Evolutionary conservation across 345 rosid species (phyloP).

Genomic region (Sisymbrium altissimum): DNA sequence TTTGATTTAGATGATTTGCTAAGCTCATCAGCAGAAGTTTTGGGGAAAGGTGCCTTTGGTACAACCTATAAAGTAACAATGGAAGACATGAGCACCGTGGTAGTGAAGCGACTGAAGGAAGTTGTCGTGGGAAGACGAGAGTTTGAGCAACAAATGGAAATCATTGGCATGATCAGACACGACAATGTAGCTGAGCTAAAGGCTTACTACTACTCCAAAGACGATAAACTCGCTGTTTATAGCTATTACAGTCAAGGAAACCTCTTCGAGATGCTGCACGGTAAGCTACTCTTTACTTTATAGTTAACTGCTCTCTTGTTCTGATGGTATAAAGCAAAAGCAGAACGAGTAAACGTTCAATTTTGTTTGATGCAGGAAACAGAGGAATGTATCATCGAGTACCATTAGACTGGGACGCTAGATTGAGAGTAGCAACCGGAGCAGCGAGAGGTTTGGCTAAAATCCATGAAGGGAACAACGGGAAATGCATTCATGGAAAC

Average conservation of each 20-base stretch:
- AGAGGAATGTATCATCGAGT: slow-evolving; percentile 44
- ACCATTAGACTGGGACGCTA: slow-evolving; percentile 68
- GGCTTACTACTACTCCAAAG: slow-evolving; percentile 89
- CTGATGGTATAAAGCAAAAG: neutral
- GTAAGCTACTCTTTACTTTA: slow-evolving; percentile 35
- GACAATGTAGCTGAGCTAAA: slow-evolving; percentile 76
- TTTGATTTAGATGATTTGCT: slow-evolving; percentile 91
- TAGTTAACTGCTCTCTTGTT: neutral
- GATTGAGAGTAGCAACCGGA: slow-evolving; percentile 65
- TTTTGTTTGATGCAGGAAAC: slow-evolving; percentile 17
- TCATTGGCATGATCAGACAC: slow-evolving; percentile 71
- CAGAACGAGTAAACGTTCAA: neutral
- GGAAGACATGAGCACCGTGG: slow-evolving; percentile 53
- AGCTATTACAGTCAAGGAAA: slow-evolving; percentile 68
- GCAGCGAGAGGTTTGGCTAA: slow-evolving; percentile 72
- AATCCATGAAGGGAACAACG: slow-evolving; percentile 57
- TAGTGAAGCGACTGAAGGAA: slow-evolving; percentile 84
- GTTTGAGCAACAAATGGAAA: slow-evolving; percentile 94
- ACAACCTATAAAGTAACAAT: slow-evolving; percentile 67
- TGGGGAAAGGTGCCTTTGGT: slow-evolving; percentile 82
- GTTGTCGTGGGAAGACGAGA: slow-evolving; percentile 75
- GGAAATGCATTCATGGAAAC: slow-evolving; percentile 71
- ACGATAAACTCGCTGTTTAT: slow-evolving; percentile 81
- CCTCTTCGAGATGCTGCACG: slow-evolving; percentile 66
- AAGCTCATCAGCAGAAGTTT: slow-evolving; percentile 85